Percentiles rank a stretch among this genome's conserved stretches.
These are phyloP conservation scores for Arthrobotrys iridis DNA, from an alignment of 2,329 filamentous ascomycete species.

Conservation along the genomic window DNA sequence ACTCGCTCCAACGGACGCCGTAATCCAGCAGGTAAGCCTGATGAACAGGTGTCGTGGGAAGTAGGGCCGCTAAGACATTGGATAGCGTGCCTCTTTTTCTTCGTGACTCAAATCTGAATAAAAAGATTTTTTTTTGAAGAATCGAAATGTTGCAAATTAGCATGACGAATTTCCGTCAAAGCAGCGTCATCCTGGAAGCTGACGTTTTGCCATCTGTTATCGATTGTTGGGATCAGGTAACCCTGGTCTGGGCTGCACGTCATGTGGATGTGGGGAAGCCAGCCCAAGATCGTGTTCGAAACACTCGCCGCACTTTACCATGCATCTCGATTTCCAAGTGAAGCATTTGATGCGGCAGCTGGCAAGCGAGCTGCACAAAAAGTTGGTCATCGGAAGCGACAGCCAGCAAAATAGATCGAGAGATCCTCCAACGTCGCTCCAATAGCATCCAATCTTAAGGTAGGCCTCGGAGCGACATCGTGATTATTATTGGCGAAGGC, in stretches of 20 bases:
- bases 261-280: conserved; percentile 25
- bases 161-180: conserved; percentile 40
- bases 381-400: conserved; percentile 40
- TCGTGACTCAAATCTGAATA: conserved; percentile 29
- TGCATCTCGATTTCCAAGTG: conserved; percentile 11
- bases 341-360: conserved; percentile 30
- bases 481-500: conserved; percentile 7
- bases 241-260: conserved; percentile 18
- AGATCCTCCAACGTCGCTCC: conserved; percentile 9
- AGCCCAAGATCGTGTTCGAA: not conserved
- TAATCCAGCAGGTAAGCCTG: not conserved
- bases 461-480: not conserved
- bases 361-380: conserved; percentile 20
- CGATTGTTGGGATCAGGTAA: conserved; percentile 23
- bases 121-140: too few species aligned
- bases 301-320: conserved; percentile 25
- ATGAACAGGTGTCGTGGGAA: conserved; percentile 14
- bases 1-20: conserved; percentile 27
- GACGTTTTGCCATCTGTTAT: conserved; percentile 40
- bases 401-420: conserved; percentile 4
- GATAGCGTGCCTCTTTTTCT: conserved; percentile 13
- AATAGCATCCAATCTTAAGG: not conserved
- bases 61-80: conserved; percentile 6
- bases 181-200: conserved; percentile 13
- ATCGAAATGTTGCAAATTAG: conserved; percentile 40